Conservation (phyloP, 2,329 filamentous ascomycete species). For the Colletotrichum caudatum region DNA sequence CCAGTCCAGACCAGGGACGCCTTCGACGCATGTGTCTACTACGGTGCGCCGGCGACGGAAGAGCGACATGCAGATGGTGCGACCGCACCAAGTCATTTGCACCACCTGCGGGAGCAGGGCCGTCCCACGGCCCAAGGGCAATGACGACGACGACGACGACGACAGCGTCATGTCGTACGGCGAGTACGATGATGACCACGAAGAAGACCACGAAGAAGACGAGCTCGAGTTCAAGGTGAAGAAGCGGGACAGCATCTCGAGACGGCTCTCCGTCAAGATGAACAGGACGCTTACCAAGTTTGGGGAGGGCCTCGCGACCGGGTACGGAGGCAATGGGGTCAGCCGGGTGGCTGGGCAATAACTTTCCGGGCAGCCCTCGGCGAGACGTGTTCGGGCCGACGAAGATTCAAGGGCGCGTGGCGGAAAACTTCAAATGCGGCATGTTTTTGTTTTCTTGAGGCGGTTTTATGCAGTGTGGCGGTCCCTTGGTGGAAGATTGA, state of each 20-base stretch:
- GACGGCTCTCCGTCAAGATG: conserved; percentile 21
- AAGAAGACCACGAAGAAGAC: neutral
- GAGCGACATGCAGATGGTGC: conserved; percentile 3
- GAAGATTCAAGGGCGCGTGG: neutral
- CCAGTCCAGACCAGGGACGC: neutral
- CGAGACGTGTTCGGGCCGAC: neutral
- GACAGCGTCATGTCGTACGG: neutral
- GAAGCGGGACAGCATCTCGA: conserved; percentile 13
- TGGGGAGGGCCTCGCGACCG: conserved; percentile 10
- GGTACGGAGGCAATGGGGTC: conserved; percentile 14
- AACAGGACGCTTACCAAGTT: conserved; percentile 15
- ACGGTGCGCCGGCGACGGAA: conserved; percentile 2
- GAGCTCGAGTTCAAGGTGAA: neutral
- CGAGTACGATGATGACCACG: neutral
- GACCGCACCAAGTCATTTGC: conserved; percentile 15
- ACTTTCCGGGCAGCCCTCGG: neutral
- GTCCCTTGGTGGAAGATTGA: conserved; percentile 9
- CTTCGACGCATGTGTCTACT: neutral
- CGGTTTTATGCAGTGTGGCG: neutral
- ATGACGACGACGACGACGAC: neutral
- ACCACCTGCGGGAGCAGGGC: conserved; percentile 26
- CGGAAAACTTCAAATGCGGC: no score
- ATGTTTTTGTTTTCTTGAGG: neutral
- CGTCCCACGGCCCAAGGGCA: neutral
- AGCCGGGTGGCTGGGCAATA: neutral